A percentile compares a stretch with the other conserved stretches of the same genome.
Evolutionary conservation across 2,329 filamentous ascomycete species (phyloP).

Genomic region (Talaromyces pinophilus): DNA sequence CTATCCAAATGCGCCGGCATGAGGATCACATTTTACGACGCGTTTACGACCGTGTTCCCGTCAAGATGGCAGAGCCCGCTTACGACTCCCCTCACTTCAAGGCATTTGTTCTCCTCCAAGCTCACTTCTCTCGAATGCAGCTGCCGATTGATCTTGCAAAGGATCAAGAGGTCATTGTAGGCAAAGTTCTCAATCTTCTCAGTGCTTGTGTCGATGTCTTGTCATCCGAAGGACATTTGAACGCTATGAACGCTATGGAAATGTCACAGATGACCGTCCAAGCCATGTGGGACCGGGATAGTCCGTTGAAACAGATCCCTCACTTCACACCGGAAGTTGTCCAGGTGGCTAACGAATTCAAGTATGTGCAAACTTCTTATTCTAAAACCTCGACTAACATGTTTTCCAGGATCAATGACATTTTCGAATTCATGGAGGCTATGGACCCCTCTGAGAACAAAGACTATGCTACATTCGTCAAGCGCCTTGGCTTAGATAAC

Average conservation of each 20-base stretch:
- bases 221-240: constrained; percentile 91
- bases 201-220: constrained; percentile 93
- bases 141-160: constrained; percentile 93
- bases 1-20: constrained; percentile 89
- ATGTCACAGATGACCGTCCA: constrained; percentile 99
- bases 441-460: constrained; percentile 96
- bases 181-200: constrained; percentile 81
- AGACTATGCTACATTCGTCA: constrained; percentile 74
- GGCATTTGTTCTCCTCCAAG: constrained; percentile 93
- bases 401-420: constrained; percentile 72
- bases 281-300: constrained; percentile 98
- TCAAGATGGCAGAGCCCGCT: constrained; percentile 85
- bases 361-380: constrained; percentile 54
- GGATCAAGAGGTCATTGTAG: constrained; percentile 85
- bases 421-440: constrained; percentile 97
- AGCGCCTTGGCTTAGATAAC: constrained; percentile 75
- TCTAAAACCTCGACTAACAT: constrained; percentile 26
- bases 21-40: constrained; percentile 84
- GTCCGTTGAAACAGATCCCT: constrained; percentile 94
- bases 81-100: constrained; percentile 98
- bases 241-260: constrained; percentile 98
- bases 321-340: constrained; percentile 85
- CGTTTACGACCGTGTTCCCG: constrained; percentile 91
- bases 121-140: constrained; percentile 97
- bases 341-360: constrained; percentile 76